Evolutionary conservation across 306 rosid species (phyloP), one percentile per base, ranked within the genome.

Genomic region (Pueraria montana): DNA sequence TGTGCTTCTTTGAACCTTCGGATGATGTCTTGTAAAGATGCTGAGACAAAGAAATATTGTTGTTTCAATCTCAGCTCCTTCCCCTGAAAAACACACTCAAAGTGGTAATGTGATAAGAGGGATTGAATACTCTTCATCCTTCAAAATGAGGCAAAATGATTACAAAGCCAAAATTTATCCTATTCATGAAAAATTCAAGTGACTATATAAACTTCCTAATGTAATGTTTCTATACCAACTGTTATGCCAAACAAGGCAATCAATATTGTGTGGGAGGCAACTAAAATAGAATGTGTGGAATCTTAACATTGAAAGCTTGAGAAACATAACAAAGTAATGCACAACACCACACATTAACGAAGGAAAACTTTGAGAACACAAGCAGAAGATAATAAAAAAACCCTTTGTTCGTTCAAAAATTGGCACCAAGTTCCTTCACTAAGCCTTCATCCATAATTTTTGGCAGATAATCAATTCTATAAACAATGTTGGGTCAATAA

Each of bases 51-150:
- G 88, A 90, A 90, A 77, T 89, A 92, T 61, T 90, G 97, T 53
- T 92, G 97, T 77, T 92, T 92, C 65, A 92, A 83, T 79, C 93
- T 85, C 82, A 90, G 84, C 84, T 90, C 94, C 88, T 90, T 92
- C 81, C 97, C 97, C 97, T 92, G 88, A 43, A 82, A 87, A 64
- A 52, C 26, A 53, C 38, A 80, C 71, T 46, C 72, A 79, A 46
- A 58, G 45, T 65, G 56, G 56, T 11, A 74, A 68, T 58, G 75
- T 36, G 32, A 83, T 46, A 81, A 52, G 50, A 71, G 58, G 43
- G 55, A 49, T 69, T 38, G 5, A 42, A 50, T 69, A 75, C 42
- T n/a, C 23, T 20, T 75, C 68, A 75, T 38, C 70, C 58, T 56
- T 80, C 62, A 48, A 52, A 43, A 73, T 30, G 70, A 26, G 30